phyloP scores from a whole-genome alignment of 140 eudicot species.

The Ambrosia hybrid region DNA sequence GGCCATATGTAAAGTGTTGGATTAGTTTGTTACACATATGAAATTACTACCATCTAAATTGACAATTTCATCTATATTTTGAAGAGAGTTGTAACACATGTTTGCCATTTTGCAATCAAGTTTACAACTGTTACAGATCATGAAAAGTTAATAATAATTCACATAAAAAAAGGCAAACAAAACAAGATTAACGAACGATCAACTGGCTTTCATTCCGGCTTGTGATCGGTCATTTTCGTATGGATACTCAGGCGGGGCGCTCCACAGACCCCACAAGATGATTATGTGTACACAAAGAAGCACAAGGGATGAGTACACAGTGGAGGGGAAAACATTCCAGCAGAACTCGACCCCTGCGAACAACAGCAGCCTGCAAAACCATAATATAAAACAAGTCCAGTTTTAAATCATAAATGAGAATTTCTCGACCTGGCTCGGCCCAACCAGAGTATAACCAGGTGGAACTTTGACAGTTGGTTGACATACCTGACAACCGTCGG shows the following conservation, averaged over 20 bases:
- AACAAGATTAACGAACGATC: conserved; percentile 16
- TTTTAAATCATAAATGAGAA: not conserved
- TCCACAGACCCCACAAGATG: conserved; percentile 75
- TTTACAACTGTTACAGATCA: not conserved
- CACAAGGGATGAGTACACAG: conserved; percentile 50
- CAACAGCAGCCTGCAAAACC: conserved; percentile 58
- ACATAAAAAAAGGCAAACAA: not conserved
- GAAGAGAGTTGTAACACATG: not conserved
- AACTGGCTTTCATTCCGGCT: conserved; percentile 33
- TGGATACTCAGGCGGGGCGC: conserved; percentile 52
- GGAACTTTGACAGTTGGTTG: conserved; percentile 13
- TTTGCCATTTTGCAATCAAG: not conserved
- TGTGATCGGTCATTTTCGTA: conserved; percentile 32
- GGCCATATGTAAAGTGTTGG: not conserved
- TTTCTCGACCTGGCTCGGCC: not conserved
- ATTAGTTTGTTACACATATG: not conserved
- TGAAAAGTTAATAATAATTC: not conserved
- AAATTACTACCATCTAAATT: too few relatives aligned
- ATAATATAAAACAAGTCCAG: not conserved
- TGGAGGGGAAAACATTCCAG: conserved; percentile 88
- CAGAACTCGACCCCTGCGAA: conserved; percentile 72
- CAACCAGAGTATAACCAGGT: not conserved
- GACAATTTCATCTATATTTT: too few relatives aligned
- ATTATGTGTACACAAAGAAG: conserved; percentile 60
- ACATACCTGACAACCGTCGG: conserved; percentile 67